These are phyloP conservation scores for Amaranthus hypochondriacus DNA, from an alignment of 148 eudicot species.

Conservation along the genomic window DNA sequence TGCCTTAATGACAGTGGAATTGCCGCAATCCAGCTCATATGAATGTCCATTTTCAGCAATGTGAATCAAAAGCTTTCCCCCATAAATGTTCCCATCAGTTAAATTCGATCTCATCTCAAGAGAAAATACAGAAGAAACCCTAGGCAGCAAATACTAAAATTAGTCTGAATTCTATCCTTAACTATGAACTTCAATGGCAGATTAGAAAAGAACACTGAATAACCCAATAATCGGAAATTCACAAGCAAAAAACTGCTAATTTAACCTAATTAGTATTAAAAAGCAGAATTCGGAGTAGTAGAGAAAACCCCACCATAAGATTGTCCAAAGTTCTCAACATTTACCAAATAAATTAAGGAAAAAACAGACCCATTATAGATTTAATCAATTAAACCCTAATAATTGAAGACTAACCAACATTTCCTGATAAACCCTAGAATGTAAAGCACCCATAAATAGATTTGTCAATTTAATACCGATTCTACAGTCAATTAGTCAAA, in stretches of 20 bases:
- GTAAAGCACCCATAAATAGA: too few species aligned
- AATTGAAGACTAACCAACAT: too few species aligned
- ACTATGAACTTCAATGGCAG: background rate
- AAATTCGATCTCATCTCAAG: constrained; percentile 65
- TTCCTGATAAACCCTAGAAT: too few species aligned
- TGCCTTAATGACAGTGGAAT: constrained; percentile 56
- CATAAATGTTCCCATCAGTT: constrained; percentile 32
- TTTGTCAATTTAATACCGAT: too few species aligned
- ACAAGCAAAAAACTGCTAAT: background rate
- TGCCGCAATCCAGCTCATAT: constrained; percentile 70
- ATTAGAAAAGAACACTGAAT: background rate
- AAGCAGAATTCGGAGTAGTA: constrained; percentile 1
- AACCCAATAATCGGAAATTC: constrained; percentile 1
- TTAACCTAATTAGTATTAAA: constrained; percentile 1
- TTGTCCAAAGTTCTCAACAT: constrained; percentile 9
- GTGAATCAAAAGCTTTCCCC: constrained; percentile 73
- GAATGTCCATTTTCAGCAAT: constrained; percentile 96
- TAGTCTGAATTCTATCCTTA: background rate
- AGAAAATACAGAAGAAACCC: background rate
- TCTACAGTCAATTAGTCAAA: too few species aligned
- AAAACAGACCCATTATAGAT: constrained; percentile 10
- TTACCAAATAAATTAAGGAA: constrained; percentile 19
- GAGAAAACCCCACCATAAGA: background rate
- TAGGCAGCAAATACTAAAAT: background rate
- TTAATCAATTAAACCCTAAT: constrained; percentile 13